phyloP scores from a whole-genome alignment of 192 early-diverging fungal genomes.

The Backusella sp. region DNA sequence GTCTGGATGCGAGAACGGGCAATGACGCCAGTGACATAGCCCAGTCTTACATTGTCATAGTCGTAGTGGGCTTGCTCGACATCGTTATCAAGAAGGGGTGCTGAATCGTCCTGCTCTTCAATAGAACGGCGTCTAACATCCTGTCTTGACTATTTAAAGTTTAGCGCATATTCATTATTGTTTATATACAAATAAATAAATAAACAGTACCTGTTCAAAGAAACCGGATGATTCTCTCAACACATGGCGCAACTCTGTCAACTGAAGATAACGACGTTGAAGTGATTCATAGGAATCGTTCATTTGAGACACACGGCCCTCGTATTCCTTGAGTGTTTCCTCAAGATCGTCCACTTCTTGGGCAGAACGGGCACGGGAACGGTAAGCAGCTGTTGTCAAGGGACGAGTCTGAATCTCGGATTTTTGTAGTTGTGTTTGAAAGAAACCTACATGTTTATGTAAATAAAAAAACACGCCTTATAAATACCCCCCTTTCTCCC shows the following conservation, averaged over 20 bases:
- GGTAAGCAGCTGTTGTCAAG: conserved; percentile 42
- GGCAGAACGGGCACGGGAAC: conserved; percentile 69
- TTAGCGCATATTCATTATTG: background rate
- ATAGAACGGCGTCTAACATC: conserved; percentile 42
- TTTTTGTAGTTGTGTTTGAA: conserved; percentile 78
- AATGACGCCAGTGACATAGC: conserved; percentile 96
- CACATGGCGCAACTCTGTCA: conserved; percentile 88
- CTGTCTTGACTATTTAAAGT: background rate
- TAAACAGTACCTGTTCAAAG: conserved; percentile 64
- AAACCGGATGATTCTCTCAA: conserved; percentile 84
- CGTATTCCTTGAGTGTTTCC: conserved; percentile 74
- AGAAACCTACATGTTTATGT: conserved; percentile 62
- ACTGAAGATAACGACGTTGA: conserved; percentile 84
- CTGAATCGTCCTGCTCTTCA: conserved; percentile 49
- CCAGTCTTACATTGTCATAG: conserved; percentile 52
- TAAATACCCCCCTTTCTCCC: background rate
- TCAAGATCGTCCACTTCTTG: conserved; percentile 95
- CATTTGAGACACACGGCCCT: conserved; percentile 81
- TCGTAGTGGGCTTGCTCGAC: conserved; percentile 39
- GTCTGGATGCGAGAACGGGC: conserved; percentile 76
- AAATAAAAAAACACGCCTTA: background rate
- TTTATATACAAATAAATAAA: background rate
- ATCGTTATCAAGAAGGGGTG: conserved; percentile 65
- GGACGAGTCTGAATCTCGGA: conserved; percentile 62
- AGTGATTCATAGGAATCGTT: conserved; percentile 84